A percentile compares a stretch with the other conserved stretches of the same genome.
Conservation (phyloP, 169 alveolate species). For the Amoebophrya sp. region DNA sequence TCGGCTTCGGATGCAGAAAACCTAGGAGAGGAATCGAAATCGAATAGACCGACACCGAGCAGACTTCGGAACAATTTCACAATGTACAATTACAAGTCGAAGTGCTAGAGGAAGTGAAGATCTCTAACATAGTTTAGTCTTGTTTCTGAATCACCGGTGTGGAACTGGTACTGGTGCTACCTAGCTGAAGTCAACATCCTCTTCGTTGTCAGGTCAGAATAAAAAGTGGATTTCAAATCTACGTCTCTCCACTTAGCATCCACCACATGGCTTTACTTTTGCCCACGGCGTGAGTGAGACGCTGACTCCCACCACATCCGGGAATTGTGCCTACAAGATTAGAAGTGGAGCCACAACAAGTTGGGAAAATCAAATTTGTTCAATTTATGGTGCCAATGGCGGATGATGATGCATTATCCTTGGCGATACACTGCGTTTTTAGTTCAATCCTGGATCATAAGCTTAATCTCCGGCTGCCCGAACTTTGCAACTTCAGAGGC, state of each 20-base stretch:
- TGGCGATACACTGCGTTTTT: neutral
- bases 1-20: constrained; percentile 63
- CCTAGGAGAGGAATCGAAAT: too few relatives aligned
- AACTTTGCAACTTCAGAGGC: constrained; percentile 65
- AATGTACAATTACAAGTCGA: too few relatives aligned
- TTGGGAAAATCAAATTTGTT: neutral
- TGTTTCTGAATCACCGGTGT: too few relatives aligned
- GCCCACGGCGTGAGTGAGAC: constrained; percentile 64
- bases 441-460: too few relatives aligned
- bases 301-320: constrained; percentile 71
- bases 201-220: too few relatives aligned
- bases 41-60: too few relatives aligned
- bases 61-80: too few relatives aligned
- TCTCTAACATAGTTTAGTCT: too few relatives aligned
- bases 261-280: constrained; percentile 67
- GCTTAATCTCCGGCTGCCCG: constrained; percentile 70
- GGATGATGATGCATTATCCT: neutral
- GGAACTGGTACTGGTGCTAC: too few relatives aligned
- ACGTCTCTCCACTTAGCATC: constrained; percentile 58
- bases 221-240: too few relatives aligned
- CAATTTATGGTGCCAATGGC: neutral
- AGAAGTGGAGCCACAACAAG: neutral
- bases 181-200: too few relatives aligned
- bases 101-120: too few relatives aligned
- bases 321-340: constrained; percentile 58